A percentile compares a stretch with the other conserved stretches of the same genome.
These are phyloP conservation scores for Inonotus hispidus DNA, from an alignment of 1,284 basidiomycete genomes.

Conservation along the genomic window DNA sequence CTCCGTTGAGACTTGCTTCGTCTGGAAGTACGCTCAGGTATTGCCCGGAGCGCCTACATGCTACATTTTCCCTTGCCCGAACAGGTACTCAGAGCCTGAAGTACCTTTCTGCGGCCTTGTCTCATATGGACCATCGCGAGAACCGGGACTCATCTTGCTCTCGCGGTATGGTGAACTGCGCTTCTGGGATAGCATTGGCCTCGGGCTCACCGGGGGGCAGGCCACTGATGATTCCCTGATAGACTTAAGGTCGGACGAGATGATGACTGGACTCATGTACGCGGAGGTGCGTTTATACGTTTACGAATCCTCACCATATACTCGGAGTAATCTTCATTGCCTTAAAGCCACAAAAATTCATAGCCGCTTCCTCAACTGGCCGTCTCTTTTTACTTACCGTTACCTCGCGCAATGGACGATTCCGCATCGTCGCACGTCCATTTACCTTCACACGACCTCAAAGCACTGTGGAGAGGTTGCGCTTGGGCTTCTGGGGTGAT, in stretches of 20 bases:
- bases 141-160: conserved; percentile 72
- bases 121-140: conserved; percentile 60
- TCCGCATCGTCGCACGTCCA: conserved; percentile 47
- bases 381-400: conserved; percentile 59
- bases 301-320: not conserved
- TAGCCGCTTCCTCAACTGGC: conserved; percentile 63
- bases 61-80: conserved; percentile 73
- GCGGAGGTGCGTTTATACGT: conserved; percentile 49
- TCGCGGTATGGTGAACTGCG: conserved; percentile 59
- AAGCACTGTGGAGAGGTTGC: conserved; percentile 9
- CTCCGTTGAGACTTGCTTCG: conserved; percentile 69
- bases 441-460: conserved; percentile 55
- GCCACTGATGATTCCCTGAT: conserved; percentile 51
- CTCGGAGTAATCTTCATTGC: not conserved
- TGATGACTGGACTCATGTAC: conserved; percentile 58
- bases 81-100: conserved; percentile 35
- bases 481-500: conserved; percentile 6
- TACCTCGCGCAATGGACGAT: conserved; percentile 61
- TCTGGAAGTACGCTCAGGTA: conserved; percentile 74
- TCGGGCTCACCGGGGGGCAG: conserved; percentile 76
- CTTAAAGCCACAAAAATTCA: conserved; percentile 54
- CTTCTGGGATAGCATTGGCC: conserved; percentile 78
- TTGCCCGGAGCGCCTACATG: conserved; percentile 67
- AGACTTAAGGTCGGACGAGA: conserved; percentile 51
- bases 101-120: conserved; percentile 66